Evolutionary conservation across 31 red algal genomes (phyloP), one percentile per base, ranked within the genome.

Genomic region (Odonthalia washingtoniensis): DNA sequence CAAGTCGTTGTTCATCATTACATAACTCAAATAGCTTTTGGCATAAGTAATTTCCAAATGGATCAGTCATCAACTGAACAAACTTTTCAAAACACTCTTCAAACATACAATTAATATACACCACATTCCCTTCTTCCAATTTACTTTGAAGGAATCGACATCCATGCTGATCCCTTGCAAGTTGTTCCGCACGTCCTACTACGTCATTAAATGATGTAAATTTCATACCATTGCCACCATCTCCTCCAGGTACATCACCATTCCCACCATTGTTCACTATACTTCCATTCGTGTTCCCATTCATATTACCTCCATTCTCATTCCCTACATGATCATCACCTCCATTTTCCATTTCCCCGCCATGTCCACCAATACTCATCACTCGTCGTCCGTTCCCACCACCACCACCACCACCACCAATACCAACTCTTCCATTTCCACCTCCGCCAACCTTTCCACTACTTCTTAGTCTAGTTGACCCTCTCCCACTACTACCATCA

Each of bases 1-100:
- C 89, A 32, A 98, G 65, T 27, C 94, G 74, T 83, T 98, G 94
- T 70, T 70, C 78, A 74, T 88, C 85, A 88, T 82, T 90, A 85
- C 93, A 96, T 44, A 86, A 88, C 79, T 98, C 94, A 83, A 98
- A 98, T 45, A 98, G 61, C 80, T 98, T 98, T 36, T 98, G 97
- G 61, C 90, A 96, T 9, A 98, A 80, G 78, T 98, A 98, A 80
- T 98, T 98, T 3, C 90, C 97, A 75, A 98, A 98, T 32, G 97
- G 94, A 76, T 98, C 94, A 60, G 79, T 90, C 93, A 94, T 95
- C 0, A 96, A 82, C 33, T 98, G 93, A 1, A 94, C 94, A 81
- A 91, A 95, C 42, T 87, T 82, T 44, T 83, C 90, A 67, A 82
- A 93, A 69, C 89, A 90, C 82, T 98, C 94, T 38, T 94, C 82